Evolutionary conservation across 441 rosid genomes (phyloP).

Genomic region (Populus hybrid): DNA sequence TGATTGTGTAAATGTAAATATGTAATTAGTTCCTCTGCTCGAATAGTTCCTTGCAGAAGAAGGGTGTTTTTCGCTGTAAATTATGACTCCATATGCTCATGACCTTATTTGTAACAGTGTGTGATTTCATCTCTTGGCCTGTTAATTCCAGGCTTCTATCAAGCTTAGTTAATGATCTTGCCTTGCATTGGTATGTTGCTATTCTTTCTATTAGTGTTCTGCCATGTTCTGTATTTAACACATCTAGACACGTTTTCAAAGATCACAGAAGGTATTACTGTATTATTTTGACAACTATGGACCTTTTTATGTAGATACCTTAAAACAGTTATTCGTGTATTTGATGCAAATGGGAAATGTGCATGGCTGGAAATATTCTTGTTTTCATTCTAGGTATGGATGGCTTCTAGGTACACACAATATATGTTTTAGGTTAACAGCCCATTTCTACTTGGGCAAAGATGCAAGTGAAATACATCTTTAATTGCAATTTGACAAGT

Average conservation of each 20-base stretch:
- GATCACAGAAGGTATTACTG: background rate
- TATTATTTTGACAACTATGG: background rate
- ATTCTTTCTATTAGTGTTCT: background rate
- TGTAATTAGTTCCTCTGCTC: background rate
- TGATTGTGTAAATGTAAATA: background rate
- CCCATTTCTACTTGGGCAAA: background rate
- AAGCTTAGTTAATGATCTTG: background rate
- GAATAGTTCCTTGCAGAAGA: constrained; percentile 5
- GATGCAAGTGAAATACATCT: background rate
- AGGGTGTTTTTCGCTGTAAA: background rate
- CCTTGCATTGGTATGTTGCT: background rate
- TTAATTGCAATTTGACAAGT: background rate
- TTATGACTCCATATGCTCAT: constrained; percentile 3
- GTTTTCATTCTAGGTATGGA: background rate
- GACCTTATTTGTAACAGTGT: background rate
- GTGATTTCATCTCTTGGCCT: background rate
- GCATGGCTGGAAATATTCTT: background rate
- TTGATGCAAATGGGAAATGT: background rate
- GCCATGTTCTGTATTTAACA: background rate
- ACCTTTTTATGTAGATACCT: background rate
- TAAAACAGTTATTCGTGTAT: background rate
- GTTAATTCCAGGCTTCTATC: background rate
- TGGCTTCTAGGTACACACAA: background rate
- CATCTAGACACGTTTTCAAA: background rate
- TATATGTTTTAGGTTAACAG: background rate